These are phyloP conservation scores for Monosporozyma aerobia DNA, from an alignment of 805 yeast species.

Conservation along the genomic window DNA sequence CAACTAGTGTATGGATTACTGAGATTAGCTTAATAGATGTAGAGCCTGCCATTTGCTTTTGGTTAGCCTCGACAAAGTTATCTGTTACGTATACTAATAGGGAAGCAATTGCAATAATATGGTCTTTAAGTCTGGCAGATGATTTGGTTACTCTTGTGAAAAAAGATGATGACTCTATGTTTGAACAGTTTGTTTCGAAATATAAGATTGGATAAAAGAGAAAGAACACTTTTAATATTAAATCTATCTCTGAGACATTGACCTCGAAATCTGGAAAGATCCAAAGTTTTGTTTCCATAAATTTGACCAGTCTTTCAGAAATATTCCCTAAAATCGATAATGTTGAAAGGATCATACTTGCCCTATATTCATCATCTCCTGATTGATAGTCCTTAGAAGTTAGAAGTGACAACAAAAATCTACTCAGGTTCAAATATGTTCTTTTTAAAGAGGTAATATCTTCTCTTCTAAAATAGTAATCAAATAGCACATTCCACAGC, in stretches of 20 bases:
- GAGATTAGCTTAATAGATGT: constrained; percentile 34
- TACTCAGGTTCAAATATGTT: constrained; percentile 46
- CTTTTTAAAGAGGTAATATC: constrained; percentile 32
- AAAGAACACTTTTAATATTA: constrained; percentile 28
- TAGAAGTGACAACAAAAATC: constrained; percentile 34
- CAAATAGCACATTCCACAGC: constrained; percentile 66
- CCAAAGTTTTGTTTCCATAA: constrained; percentile 30
- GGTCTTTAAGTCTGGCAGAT: constrained; percentile 38
- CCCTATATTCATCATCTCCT: constrained; percentile 39
- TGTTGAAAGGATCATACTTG: constrained; percentile 32
- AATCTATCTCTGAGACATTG: constrained; percentile 8
- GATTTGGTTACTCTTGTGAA: constrained; percentile 36
- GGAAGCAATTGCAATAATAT: constrained; percentile 23
- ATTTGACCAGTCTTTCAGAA: constrained; percentile 30
- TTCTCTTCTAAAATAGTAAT: constrained; percentile 35
- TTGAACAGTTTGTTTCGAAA: constrained; percentile 42
- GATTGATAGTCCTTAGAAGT: constrained; percentile 26
- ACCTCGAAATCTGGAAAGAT: constrained; percentile 15
- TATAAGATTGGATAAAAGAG: constrained; percentile 41
- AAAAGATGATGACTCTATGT: constrained; percentile 34
- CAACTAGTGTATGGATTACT: constrained; percentile 65
- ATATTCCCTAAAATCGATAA: constrained; percentile 41
- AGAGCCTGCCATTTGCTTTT: not conserved
- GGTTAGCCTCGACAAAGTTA: not conserved
- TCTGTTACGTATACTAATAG: not conserved